These are phyloP conservation scores for Chytriomyces hyalinus DNA, from an alignment of 192 early-diverging fungal species.

Conservation along the genomic window DNA sequence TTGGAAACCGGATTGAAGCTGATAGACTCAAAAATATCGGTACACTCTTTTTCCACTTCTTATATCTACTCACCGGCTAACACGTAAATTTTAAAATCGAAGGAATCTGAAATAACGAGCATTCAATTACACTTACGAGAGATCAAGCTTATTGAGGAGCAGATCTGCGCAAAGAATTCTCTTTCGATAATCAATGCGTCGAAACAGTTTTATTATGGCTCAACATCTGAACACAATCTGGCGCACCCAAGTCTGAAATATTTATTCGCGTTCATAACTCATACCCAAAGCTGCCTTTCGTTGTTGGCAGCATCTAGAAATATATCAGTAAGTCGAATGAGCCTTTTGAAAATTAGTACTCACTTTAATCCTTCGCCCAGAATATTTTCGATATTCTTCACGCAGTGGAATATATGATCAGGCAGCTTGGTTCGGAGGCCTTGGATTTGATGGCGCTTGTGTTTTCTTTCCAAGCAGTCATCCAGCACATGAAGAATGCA, in stretches of 20 bases:
- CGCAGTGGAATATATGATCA: conserved; percentile 31
- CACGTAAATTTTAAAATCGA: no score
- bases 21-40: no score
- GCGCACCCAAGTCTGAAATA: conserved; percentile 24
- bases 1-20: no score
- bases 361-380: conserved; percentile 33
- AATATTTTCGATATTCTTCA: conserved; percentile 42
- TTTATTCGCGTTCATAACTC: conserved; percentile 13
- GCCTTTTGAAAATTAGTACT: background rate
- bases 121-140: conserved; percentile 6
- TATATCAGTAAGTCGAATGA: conserved; percentile 40
- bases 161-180: background rate
- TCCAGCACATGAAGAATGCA: conserved; percentile 9
- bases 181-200: conserved; percentile 9
- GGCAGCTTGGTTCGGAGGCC: conserved; percentile 1
- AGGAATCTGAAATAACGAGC: no score
- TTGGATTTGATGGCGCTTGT: conserved; percentile 13
- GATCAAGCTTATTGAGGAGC: conserved; percentile 3
- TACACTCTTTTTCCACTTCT: no score
- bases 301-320: conserved; percentile 15
- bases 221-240: conserved; percentile 24
- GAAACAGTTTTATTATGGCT: conserved; percentile 5
- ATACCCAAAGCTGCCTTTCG: background rate
- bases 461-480: conserved; percentile 24
- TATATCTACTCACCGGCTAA: no score